Evolutionary conservation across 768 basidiomycete genomes (phyloP), one percentile per base, ranked within the genome.

Genomic region (Lactifluus volemus): DNA sequence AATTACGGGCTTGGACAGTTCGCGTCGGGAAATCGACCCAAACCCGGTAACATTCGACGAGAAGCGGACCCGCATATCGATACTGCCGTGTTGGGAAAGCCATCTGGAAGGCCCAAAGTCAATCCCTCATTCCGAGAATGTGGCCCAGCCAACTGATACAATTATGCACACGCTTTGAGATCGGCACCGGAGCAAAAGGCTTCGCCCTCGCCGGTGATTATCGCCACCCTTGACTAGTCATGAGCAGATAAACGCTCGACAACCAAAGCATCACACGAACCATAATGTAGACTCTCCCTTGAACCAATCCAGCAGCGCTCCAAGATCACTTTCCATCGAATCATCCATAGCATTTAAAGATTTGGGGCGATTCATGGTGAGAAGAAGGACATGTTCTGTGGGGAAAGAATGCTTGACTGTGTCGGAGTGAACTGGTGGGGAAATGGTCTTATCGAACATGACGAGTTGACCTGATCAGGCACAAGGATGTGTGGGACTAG

Each of bases 261-360:
- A 3, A 19, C n/a, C n/a, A 19, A 17, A 44, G n/a, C n/a, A 44
- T 19, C 44, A 7, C 45, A 47, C 45, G 4, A 19, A 21, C 45
- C 45, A 25, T 25, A 21, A 25, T 4, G 8, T 25, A 6, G 45
- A 12, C 45, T 25, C 21, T 47, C 19, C 45, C 21, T 25, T 19
- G 45, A 47, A 47, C 45, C 21, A 25, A 47, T 82, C 76, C 34
- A 91, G 70, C 5, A 86, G 67, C 1, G 53, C 63, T 41, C 77
- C 71, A 30, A 90, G 69, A 70, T 85, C 85, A 1, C 70, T 64
- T 15, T 74, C 67, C 78, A 91, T 83, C 6, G 71, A 74, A 7
- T 81, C 79, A 0, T 83, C 82, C 77, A 93, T 81, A 1, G 92
- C 88, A 67, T 94, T 92, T 69, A 89, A 79, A 6, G 78, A 70